Conservation (phyloP, 179 eudicot genomes). For the Dionaea muscipula region DNA sequence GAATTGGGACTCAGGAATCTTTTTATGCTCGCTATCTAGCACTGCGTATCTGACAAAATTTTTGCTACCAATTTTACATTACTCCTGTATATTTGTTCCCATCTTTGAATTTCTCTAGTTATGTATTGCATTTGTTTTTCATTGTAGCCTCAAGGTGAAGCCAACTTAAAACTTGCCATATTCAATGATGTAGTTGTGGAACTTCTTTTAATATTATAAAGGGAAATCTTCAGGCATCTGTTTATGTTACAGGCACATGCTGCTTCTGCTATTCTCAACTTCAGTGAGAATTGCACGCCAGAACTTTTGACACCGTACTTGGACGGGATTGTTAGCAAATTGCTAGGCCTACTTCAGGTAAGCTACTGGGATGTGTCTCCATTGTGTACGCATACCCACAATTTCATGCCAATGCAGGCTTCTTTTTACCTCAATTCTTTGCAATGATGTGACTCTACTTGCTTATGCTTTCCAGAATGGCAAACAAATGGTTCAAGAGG, state of each 20-base stretch:
- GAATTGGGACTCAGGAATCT: too few relatives aligned
- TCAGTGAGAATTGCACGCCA: conserved; percentile 96
- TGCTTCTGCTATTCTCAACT: conserved; percentile 93
- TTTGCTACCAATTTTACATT: too few relatives aligned
- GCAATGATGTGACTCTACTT: background rate
- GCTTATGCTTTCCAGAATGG: conserved; percentile 47
- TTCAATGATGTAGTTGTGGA: too few relatives aligned
- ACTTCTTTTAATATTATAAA: too few relatives aligned
- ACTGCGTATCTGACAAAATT: too few relatives aligned
- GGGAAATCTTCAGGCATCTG: background rate
- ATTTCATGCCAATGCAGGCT: background rate
- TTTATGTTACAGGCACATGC: conserved; percentile 65
- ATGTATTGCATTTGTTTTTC: too few relatives aligned
- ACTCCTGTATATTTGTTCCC: too few relatives aligned
- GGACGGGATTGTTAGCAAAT: conserved; percentile 83
- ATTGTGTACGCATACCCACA: background rate
- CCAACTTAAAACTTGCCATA: too few relatives aligned
- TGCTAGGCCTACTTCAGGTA: conserved; percentile 91
- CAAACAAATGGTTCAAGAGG: conserved; percentile 98
- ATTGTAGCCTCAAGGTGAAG: too few relatives aligned
- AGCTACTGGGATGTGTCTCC: background rate
- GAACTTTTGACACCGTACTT: conserved; percentile 85
- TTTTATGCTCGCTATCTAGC: too few relatives aligned
- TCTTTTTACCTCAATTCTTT: background rate
- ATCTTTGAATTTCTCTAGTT: too few relatives aligned